phyloP scores from a whole-genome alignment of 768 basidiomycete species.

The Antrodiella citrinella region DNA sequence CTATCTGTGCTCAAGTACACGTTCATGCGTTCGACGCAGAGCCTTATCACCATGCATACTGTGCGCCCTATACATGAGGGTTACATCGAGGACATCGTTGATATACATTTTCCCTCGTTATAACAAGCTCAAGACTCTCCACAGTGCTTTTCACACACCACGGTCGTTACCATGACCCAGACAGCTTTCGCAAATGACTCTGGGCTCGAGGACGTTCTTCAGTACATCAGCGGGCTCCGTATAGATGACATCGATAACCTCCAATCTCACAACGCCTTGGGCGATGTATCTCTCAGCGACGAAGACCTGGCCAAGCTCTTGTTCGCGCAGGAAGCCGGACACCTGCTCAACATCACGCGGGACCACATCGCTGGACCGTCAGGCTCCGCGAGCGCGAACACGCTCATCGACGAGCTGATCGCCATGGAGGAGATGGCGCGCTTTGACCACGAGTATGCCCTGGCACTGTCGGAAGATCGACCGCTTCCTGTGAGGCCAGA shows the following conservation, averaged over 20 bases:
- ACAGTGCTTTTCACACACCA: neutral
- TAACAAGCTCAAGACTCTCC: neutral
- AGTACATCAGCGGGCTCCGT: conserved; percentile 11
- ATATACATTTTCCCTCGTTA: neutral
- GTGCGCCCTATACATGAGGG: neutral
- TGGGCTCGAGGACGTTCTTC: conserved; percentile 8
- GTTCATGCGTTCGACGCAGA: neutral
- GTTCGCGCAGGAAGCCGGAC: conserved; percentile 17
- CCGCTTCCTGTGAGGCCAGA: conserved; percentile 10
- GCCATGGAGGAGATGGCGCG: conserved; percentile 14
- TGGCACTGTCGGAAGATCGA: conserved; percentile 14
- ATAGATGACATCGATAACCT: conserved; percentile 12
- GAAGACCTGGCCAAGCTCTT: conserved; percentile 16
- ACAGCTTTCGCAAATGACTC: neutral
- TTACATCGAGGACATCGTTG: neutral
- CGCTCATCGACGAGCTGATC: conserved; percentile 12
- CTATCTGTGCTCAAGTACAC: neutral
- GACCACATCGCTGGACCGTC: conserved; percentile 1
- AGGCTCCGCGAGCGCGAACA: neutral
- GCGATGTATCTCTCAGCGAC: conserved; percentile 6
- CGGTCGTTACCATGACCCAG: neutral
- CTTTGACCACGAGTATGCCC: conserved; percentile 15
- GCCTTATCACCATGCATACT: neutral
- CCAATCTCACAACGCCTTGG: conserved; percentile 3
- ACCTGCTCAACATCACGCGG: conserved; percentile 10